phyloP scores from a whole-genome alignment of 495 filamentous ascomycete species.

The Glarea lozoyensis region DNA sequence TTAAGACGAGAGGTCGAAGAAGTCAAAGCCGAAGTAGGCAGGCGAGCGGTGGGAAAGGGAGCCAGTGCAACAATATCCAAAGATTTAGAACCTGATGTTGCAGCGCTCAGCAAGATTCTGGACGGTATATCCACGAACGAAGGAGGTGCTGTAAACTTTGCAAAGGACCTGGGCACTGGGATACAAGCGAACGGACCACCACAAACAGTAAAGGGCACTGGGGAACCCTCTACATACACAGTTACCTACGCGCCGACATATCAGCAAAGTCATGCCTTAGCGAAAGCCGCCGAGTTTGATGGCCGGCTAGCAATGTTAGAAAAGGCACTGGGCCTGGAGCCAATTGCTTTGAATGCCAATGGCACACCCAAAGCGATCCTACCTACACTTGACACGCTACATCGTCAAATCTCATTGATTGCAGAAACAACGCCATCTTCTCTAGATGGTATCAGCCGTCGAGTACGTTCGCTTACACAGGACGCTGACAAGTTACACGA shows the following conservation, averaged over 20 bases:
- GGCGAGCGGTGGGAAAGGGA: slow-evolving; percentile 31
- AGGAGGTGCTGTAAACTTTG: slow-evolving; percentile 19
- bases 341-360: slow-evolving; percentile 48
- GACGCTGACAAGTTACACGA: slow-evolving; percentile 75
- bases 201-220: slow-evolving; percentile 7
- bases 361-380: slow-evolving; percentile 58
- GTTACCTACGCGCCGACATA: slow-evolving; percentile 47
- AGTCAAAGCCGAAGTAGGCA: slow-evolving; percentile 57
- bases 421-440: slow-evolving; percentile 53
- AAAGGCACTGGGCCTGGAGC: slow-evolving; percentile 68
- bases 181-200: slow-evolving; percentile 18
- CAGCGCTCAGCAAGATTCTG: slow-evolving; percentile 56
- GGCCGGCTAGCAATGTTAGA: slow-evolving; percentile 69
- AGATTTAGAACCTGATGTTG: slow-evolving; percentile 25
- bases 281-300: slow-evolving; percentile 83
- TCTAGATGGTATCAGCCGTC: slow-evolving; percentile 64
- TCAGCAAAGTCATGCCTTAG: slow-evolving; percentile 55
- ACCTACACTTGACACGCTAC: slow-evolving; percentile 69
- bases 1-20: slow-evolving; percentile 72
- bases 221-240: slow-evolving; percentile 34
- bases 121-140: slow-evolving; percentile 36
- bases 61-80: slow-evolving; percentile 21
- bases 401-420: slow-evolving; percentile 59
- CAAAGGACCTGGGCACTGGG: slow-evolving; percentile 14
- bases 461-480: slow-evolving; percentile 64